A percentile compares a stretch with the other conserved stretches of the same genome.
These are phyloP conservation scores for Buddleja alternifolia DNA, from an alignment of 257 asterid genomes.

Conservation along the genomic window DNA sequence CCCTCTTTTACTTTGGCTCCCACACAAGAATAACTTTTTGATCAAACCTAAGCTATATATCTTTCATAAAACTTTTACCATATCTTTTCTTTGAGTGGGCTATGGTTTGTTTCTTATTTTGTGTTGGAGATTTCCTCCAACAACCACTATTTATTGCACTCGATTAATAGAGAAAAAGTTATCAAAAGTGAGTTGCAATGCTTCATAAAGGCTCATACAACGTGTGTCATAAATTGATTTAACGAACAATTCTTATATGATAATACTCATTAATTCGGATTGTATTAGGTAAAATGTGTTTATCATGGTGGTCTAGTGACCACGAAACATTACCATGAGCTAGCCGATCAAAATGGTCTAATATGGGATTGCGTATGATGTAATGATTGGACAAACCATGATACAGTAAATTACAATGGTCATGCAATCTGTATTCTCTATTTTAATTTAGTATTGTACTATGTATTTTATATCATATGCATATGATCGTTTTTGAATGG, in stretches of 20 bases:
- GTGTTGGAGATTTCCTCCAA: not conserved
- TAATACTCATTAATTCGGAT: no score
- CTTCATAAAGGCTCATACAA: constrained; percentile 29
- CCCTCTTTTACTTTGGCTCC: constrained; percentile 2
- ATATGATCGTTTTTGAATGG: no score
- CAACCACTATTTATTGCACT: no score
- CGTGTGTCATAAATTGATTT: constrained; percentile 14
- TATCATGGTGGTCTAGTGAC: no score
- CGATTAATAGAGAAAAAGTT: constrained; percentile 13
- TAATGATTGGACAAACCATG: not conserved
- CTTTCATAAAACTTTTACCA: not conserved
- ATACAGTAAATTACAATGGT: not conserved
- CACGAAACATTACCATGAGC: no score
- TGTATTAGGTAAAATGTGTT: no score
- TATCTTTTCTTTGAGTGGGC: constrained; percentile 7
- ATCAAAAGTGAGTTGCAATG: constrained; percentile 28
- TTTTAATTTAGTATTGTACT: no score
- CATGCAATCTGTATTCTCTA: no score
- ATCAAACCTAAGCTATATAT: constrained; percentile 1
- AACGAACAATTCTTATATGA: not conserved
- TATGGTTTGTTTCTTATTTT: constrained; percentile 25
- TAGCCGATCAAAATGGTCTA: no score
- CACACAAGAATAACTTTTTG: constrained; percentile 20
- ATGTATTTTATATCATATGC: no score
- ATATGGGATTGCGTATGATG: no score